A percentile compares a stretch with the other conserved stretches of the same genome.
Evolutionary conservation across 2,329 filamentous ascomycete genomes (phyloP).

Genomic region (Verticillium tricorpus): DNA sequence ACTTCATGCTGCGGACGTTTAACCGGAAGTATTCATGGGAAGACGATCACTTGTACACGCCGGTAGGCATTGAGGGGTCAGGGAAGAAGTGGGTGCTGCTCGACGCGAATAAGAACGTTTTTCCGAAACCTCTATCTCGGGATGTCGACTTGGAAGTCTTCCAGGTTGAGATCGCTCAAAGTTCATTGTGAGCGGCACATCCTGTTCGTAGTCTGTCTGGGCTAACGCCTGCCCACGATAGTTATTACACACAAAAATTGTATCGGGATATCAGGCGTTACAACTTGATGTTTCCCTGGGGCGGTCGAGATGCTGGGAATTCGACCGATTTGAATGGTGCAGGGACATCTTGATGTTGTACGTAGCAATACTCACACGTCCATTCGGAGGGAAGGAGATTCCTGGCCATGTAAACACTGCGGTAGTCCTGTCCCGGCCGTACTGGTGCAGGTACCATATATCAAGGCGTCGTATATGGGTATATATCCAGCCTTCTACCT

Average conservation of each 20-base stretch:
- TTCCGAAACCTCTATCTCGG: not conserved
- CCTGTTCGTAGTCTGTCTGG: not conserved
- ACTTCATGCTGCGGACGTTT: not conserved
- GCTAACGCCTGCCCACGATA: not conserved
- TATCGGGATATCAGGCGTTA: not conserved
- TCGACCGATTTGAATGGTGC: not conserved
- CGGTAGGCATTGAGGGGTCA: not conserved
- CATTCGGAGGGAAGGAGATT: too few species aligned
- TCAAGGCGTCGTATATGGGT: too few species aligned
- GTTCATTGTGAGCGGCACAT: not conserved
- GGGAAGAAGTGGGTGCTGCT: not conserved
- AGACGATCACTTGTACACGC: not conserved
- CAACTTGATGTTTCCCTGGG: not conserved
- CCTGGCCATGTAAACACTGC: too few species aligned
- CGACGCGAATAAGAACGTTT: not conserved
- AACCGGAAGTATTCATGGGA: not conserved
- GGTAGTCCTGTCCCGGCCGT: too few species aligned
- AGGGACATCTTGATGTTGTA: too few species aligned
- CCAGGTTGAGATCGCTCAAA: not conserved
- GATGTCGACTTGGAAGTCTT: not conserved
- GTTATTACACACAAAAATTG: not conserved
- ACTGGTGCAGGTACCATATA: too few species aligned
- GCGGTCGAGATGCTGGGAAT: not conserved
- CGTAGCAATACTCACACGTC: too few species aligned
- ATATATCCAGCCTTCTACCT: too few species aligned